Base-by-base conservation (phyloP, 331 rosid species). In the Arachis monticola region DNA sequence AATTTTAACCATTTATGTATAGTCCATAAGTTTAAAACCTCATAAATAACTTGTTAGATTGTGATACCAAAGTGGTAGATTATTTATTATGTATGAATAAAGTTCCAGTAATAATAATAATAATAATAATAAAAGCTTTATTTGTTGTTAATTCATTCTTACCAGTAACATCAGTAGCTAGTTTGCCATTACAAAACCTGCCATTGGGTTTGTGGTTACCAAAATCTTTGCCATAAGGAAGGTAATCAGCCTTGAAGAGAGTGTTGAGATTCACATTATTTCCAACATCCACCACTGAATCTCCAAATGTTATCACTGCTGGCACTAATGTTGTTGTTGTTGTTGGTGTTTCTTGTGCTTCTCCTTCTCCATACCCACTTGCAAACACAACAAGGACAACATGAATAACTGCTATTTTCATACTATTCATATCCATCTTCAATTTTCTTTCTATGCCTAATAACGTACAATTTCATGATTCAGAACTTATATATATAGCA, bases 141-240 rank as follows among this genome's bases (percentile, higher is more conserved):
- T 6, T 41, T 41, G 4, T 41, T 41, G 6, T 35, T 2, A 12
- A 12, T 12, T 7, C 32, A 50, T 46, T 31, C 38, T 46, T 75
- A 91, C 97, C 98, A 32, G 96, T 94, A 52, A 89, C 64, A 85
- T 94, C 98, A 72, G 98, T 91, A 62, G 94, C 96, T 51, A 94
- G 73, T 76, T 94, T 94, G 0, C 98, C 98, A 78, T 94, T 91
- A 79, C 95, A 88, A 60, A 94, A 94, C 82, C 98, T 88, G 14
- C 98, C 98, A 3, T 97, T 94, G n/a, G 98, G 70, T 71, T 91
- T 82, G 9, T 90, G 96, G 68, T 77, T 87, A 62, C 67, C 64
- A 67, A 87, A 93, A 73, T 94, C 98, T 55, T 89, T 92, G n/a
- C 98, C 98, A 82, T 94, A 94, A 75, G 98, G 98, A 84, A 93